Percentiles rank a stretch among this genome's conserved stretches.
phyloP scores from a whole-genome alignment of 495 filamentous ascomycete species.

The Amniculicola lignicola region DNA sequence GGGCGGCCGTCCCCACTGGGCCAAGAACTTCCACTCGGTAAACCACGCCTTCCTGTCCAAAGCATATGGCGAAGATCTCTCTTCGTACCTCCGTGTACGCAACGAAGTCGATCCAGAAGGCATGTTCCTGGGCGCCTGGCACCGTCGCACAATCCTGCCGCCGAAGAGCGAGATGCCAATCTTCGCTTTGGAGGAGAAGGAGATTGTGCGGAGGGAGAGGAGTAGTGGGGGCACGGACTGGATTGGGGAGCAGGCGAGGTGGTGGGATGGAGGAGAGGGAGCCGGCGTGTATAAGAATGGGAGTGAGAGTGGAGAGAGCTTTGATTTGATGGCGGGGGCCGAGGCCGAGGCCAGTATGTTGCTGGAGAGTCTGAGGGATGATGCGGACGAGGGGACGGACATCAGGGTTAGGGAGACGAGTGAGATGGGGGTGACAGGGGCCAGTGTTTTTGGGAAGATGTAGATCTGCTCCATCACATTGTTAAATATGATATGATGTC shows the following conservation, averaged over 20 bases:
- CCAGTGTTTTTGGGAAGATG: conserved; percentile 40
- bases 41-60: conserved; percentile 53
- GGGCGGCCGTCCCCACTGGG: conserved; percentile 92
- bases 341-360: conserved; percentile 42
- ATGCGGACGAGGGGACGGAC: conserved; percentile 16
- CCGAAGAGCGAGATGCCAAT: conserved; percentile 16
- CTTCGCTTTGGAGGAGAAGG: conserved; percentile 32
- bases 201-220: conserved; percentile 21
- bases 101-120: conserved; percentile 79
- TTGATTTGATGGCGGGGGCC: conserved; percentile 53
- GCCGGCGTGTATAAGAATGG: conserved; percentile 37
- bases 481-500: too few relatives aligned
- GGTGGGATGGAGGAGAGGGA: conserved; percentile 23
- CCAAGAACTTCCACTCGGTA: conserved; percentile 77
- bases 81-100: conserved; percentile 64
- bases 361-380: conserved; percentile 30
- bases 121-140: conserved; percentile 91
- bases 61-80: conserved; percentile 58
- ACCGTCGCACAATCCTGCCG: conserved; percentile 64
- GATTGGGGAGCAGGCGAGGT: conserved; percentile 47
- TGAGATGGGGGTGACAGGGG: conserved; percentile 18
- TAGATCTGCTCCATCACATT: too few relatives aligned
- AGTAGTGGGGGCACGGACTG: conserved; percentile 53
- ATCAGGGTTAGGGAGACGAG: conserved; percentile 19
- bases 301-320: conserved; percentile 60